Evolutionary conservation across 2,329 filamentous ascomycete genomes (phyloP), one percentile per base, ranked within the genome.

Genomic region (Stemphylium lycopersici): DNA sequence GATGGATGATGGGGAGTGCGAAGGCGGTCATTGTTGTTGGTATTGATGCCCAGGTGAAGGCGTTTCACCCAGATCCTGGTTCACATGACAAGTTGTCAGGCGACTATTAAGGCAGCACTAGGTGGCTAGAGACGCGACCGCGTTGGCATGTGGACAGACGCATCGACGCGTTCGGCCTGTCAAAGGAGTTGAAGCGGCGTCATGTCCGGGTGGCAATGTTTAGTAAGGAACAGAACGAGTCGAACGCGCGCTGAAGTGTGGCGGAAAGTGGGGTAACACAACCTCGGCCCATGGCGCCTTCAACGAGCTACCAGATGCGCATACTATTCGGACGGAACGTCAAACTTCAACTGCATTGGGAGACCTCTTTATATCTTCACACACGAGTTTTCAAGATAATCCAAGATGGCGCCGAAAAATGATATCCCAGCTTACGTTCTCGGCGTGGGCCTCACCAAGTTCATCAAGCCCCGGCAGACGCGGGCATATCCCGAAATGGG

Each of bases 401-500:
- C 40, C 50, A 58, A 44, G 8, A 74, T 72, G 68, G 61, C 65
- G 13, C 54, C 64, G 2, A 65, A 68, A 39, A 69, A 68, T 39
- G 45, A 71, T 31, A 58, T 65, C 13, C 82, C 82, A 53, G 81
- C 80, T 80, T 97, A 97, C 81, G 90, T 98, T 72, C 86, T 97
- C 48, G 93, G 93, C 80, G 93, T 98, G 63, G 93, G 93, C 78
- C 92, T 98, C 87, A 97, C 93, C 79, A 96, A 96, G 79, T 98
- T 98, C 84, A 93, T 97, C 86, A 97, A 96, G 81, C 93, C 93
- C 24, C 86, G 92, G 48, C 90, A 90, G 72, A 92, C 92, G 75
- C 89, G 96, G 61, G 90, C 95, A 78, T 96, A 96, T 79, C 91
- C 91, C 5, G 93, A 96, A 71, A 87, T 96, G 38, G 93, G 93